These are phyloP conservation scores for Glutinoglossum americanum DNA, from an alignment of 495 filamentous ascomycete species.

Conservation along the genomic window DNA sequence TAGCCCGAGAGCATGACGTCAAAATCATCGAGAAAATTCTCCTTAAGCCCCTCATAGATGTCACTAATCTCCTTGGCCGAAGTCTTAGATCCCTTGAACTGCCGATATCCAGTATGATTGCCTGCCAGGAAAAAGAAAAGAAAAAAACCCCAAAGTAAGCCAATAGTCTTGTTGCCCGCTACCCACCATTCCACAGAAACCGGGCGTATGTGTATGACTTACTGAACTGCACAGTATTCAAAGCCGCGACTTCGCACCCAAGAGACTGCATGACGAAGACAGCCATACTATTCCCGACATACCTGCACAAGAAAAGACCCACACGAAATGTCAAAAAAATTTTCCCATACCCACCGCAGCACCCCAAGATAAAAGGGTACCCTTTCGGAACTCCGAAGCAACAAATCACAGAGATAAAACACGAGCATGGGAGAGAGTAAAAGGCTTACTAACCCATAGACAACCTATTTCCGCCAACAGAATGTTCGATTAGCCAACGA, in stretches of 20 bases:
- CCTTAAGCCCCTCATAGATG: conserved; percentile 63
- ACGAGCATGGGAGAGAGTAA: not conserved
- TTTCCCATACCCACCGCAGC: no score
- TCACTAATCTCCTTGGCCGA: conserved; percentile 66
- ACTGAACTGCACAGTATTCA: conserved; percentile 96
- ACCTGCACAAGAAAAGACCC: conserved; percentile 25
- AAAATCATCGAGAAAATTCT: conserved; percentile 62
- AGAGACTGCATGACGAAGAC: conserved; percentile 79
- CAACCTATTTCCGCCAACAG: conserved; percentile 12
- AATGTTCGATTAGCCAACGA: conserved; percentile 1
- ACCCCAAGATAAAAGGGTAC: no score
- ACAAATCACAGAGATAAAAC: not conserved
- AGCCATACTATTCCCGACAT: conserved; percentile 94
- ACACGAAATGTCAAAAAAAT: no score
- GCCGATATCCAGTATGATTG: conserved; percentile 81
- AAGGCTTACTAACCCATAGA: conserved; percentile 14
- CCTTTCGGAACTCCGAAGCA: no score
- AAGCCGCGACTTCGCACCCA: conserved; percentile 75
- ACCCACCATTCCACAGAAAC: not conserved
- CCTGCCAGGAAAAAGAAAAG: conserved; percentile 27
- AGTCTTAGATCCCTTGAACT: conserved; percentile 62
- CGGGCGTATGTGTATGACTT: conserved; percentile 12
- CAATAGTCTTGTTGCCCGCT: no score
- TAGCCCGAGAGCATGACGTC: conserved; percentile 88
- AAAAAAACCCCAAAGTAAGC: not conserved